Conservation (phyloP, 148 eudicot species). For the Rhododendron kiyosumense region DNA sequence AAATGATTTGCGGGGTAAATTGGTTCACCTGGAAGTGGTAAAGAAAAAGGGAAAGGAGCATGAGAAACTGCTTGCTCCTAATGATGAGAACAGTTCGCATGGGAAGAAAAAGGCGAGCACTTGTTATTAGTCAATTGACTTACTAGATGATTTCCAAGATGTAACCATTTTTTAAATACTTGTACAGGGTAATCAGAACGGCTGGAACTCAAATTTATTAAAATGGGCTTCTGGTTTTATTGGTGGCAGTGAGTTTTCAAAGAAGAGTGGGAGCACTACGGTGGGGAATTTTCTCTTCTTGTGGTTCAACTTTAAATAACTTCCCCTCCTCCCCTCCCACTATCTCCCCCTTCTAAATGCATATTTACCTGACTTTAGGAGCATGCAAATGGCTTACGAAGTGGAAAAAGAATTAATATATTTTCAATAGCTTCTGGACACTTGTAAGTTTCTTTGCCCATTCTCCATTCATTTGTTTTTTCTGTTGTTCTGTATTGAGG, state of each 20-base stretch:
- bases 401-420: constrained; percentile 76
- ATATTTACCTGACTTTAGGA: constrained; percentile 28
- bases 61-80: constrained; percentile 67
- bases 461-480: background rate
- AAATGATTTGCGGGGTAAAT: constrained; percentile 77
- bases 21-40: constrained; percentile 78
- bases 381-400: constrained; percentile 47
- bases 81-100: constrained; percentile 39
- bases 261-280: constrained; percentile 43
- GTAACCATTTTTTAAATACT: constrained; percentile 5
- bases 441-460: constrained; percentile 54
- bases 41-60: constrained; percentile 85
- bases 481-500: background rate
- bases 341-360: background rate
- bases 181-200: constrained; percentile 50
- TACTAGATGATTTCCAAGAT: background rate
- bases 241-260: constrained; percentile 59
- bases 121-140: background rate
- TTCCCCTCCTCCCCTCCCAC: background rate
- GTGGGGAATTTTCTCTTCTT: constrained; percentile 36
- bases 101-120: constrained; percentile 38
- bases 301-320: background rate
- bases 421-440: constrained; percentile 98
- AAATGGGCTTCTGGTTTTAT: constrained; percentile 96
- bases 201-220: constrained; percentile 81